Percentiles rank a stretch among this genome's conserved stretches.
Evolutionary conservation across 345 rosid genomes (phyloP).

Genomic region (Eutrema yunnanense): DNA sequence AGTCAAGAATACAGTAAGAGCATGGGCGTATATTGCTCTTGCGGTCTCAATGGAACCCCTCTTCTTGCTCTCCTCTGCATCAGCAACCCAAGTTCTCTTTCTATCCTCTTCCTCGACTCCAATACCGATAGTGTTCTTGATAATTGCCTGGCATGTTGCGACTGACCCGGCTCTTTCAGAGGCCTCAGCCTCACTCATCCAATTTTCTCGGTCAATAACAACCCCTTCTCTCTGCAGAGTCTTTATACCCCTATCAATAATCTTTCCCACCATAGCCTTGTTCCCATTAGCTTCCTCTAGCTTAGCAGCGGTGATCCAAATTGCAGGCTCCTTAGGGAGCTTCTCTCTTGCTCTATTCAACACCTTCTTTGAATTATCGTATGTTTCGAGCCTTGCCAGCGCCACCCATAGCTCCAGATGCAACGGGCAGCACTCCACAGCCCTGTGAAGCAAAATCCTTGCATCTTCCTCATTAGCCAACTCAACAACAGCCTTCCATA

Average conservation of each 20-base stretch:
- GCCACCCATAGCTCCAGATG: slow-evolving; percentile 91
- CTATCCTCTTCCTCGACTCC: slow-evolving; percentile 98
- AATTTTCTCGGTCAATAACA: slow-evolving; percentile 76
- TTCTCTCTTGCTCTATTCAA: slow-evolving; percentile 67
- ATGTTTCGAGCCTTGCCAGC: slow-evolving; percentile 77
- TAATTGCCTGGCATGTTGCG: slow-evolving; percentile 77
- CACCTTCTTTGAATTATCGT: slow-evolving; percentile 69
- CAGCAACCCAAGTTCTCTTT: slow-evolving; percentile 97
- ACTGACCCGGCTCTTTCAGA: slow-evolving; percentile 84
- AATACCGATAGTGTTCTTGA: slow-evolving; percentile 66
- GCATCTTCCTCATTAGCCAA: slow-evolving; percentile 76
- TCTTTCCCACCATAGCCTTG: slow-evolving; percentile 65
- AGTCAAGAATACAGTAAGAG: slow-evolving; percentile 77
- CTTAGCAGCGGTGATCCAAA: slow-evolving; percentile 94
- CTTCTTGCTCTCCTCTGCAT: slow-evolving; percentile 96
- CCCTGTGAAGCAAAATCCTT: slow-evolving; percentile 68
- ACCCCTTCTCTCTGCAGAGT: slow-evolving; percentile 82
- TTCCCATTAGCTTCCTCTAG: slow-evolving; percentile 93
- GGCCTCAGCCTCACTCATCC: slow-evolving; percentile 97
- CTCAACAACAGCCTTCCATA: slow-evolving; percentile 91
- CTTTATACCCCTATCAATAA: slow-evolving; percentile 88
- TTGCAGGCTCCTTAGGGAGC: slow-evolving; percentile 80
- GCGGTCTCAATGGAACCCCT: slow-evolving; percentile 87
- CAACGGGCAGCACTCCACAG: slow-evolving; percentile 93
- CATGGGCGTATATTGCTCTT: slow-evolving; percentile 82